Conservation (phyloP, 129 eudicot genomes). For the Lonicera japonica region DNA sequence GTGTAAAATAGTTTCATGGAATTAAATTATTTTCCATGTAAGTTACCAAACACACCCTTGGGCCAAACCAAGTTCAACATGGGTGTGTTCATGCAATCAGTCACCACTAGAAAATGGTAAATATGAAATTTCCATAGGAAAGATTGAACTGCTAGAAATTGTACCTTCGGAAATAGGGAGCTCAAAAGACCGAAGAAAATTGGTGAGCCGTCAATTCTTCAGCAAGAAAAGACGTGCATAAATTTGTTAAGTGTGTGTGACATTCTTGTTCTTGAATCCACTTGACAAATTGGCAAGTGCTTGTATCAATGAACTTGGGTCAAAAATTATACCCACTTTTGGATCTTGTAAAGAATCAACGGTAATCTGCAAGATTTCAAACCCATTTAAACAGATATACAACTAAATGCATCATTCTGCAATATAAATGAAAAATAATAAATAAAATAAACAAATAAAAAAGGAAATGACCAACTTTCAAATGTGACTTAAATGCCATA, state of each 20-base stretch:
- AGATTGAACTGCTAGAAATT: slow-evolving; percentile 1
- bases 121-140: no score
- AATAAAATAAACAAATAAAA: no score
- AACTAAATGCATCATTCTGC: neutral
- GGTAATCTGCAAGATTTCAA: slow-evolving; percentile 37
- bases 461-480: neutral
- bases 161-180: slow-evolving; percentile 8
- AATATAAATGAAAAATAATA: no score
- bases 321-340: slow-evolving; percentile 65
- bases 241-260: slow-evolving; percentile 7
- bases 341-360: slow-evolving; percentile 76
- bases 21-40: no score
- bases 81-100: no score
- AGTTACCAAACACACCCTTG: no score
- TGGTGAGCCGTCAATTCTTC: neutral
- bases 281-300: slow-evolving; percentile 55
- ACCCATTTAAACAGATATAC: neutral
- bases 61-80: no score
- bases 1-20: no score
- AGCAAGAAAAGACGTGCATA: slow-evolving; percentile 2
- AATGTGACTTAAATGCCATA: neutral
- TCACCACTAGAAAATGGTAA: no score
- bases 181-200: neutral
- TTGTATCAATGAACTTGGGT: slow-evolving; percentile 69
- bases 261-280: slow-evolving; percentile 18